Percentiles rank a stretch among this genome's conserved stretches.
Conservation (phyloP, 2,329 filamentous ascomycete species). For the Penicillium sp. region DNA sequence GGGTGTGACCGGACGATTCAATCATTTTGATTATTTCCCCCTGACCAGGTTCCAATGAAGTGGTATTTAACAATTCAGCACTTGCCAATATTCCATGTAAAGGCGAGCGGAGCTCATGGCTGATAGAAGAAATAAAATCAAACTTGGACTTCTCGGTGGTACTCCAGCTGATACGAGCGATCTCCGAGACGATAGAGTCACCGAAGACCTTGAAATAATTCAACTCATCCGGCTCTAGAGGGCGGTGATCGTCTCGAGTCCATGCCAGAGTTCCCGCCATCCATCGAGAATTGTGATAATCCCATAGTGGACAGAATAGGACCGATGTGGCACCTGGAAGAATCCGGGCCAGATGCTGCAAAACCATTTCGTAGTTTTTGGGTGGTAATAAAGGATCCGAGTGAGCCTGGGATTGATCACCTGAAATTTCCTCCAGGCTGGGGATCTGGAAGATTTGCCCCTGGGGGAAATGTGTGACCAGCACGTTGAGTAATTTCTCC, state of each 20-base stretch:
- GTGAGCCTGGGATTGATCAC: not conserved
- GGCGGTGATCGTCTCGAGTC: slow-evolving; percentile 23
- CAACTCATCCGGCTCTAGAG: slow-evolving; percentile 29
- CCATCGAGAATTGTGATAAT: slow-evolving; percentile 36
- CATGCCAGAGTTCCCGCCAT: slow-evolving; percentile 33
- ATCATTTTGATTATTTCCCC: slow-evolving; percentile 50
- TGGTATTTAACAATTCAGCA: slow-evolving; percentile 52
- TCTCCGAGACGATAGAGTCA: slow-evolving; percentile 36
- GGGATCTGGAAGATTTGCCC: slow-evolving; percentile 26
- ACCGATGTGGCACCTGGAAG: slow-evolving; percentile 28
- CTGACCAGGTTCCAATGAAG: slow-evolving; percentile 41
- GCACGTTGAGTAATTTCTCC: slow-evolving; percentile 15
- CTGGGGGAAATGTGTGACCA: slow-evolving; percentile 25
- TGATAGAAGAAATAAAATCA: slow-evolving; percentile 55
- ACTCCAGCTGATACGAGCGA: slow-evolving; percentile 34
- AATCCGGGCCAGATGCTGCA: slow-evolving; percentile 13
- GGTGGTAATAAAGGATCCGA: not conserved
- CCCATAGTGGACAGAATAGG: slow-evolving; percentile 37
- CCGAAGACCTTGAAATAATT: slow-evolving; percentile 38
- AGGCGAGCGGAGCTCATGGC: slow-evolving; percentile 53
- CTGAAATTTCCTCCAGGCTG: not conserved
- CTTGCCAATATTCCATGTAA: slow-evolving; percentile 52
- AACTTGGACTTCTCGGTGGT: slow-evolving; percentile 50
- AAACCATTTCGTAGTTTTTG: slow-evolving; percentile 7
- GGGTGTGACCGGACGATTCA: slow-evolving; percentile 51